A percentile compares a stretch with the other conserved stretches of the same genome.
Evolutionary conservation across 257 asterid species (phyloP).

Genomic region (Petrea volubilis): DNA sequence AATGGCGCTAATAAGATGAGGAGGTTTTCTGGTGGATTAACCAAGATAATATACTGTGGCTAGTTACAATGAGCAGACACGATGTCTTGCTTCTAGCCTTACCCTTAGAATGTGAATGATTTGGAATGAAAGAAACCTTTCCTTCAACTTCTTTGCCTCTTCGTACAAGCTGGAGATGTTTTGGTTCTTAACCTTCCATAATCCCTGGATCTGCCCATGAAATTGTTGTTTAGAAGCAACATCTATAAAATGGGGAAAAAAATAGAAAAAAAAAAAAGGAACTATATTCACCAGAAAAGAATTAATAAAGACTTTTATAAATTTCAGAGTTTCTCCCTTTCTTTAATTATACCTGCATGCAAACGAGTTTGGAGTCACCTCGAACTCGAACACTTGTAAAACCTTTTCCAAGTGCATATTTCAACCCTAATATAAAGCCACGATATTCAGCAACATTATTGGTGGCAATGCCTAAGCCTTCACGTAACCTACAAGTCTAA

Average conservation of each 20-base stretch:
- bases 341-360: constrained; percentile 81
- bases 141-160: constrained; percentile 80
- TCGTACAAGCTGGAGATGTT: constrained; percentile 62
- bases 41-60: background rate
- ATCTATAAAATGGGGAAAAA: background rate
- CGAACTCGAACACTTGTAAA: constrained; percentile 86
- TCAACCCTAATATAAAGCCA: constrained; percentile 86
- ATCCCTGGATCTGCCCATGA: constrained; percentile 69
- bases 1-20: background rate
- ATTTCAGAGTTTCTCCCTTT: too few species aligned
- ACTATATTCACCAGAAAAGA: background rate
- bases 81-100: constrained; percentile 20
- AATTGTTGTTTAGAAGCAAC: constrained; percentile 15
- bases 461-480: constrained; percentile 95
- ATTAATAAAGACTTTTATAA: background rate
- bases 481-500: constrained; percentile 86
- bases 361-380: constrained; percentile 96
- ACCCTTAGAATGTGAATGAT: constrained; percentile 79
- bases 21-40: background rate
- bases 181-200: constrained; percentile 88
- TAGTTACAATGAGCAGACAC: background rate
- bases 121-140: constrained; percentile 66
- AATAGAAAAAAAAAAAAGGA: background rate
- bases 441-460: constrained; percentile 95
- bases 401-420: constrained; percentile 77